Conservation (phyloP, 2,329 filamentous ascomycete genomes). For the Colletotrichum chlorophyti region DNA sequence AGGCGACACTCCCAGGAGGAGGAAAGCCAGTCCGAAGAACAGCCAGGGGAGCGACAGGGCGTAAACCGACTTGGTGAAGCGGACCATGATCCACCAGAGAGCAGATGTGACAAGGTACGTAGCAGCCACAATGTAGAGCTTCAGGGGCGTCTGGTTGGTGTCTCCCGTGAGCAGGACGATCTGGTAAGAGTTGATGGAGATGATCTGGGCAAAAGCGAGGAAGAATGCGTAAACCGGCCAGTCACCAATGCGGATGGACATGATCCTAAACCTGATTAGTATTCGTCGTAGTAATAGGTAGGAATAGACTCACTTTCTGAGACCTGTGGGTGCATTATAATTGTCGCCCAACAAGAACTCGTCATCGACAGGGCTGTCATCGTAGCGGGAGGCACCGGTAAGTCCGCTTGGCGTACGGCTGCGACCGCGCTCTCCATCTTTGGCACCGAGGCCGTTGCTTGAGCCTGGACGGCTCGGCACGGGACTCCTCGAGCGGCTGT, state of each 20-base stretch:
- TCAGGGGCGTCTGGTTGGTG: constrained; percentile 62
- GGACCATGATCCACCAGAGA: constrained; percentile 69
- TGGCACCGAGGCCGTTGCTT: constrained; percentile 31
- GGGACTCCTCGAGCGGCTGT: constrained; percentile 44
- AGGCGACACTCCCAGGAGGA: constrained; percentile 69
- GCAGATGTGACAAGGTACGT: constrained; percentile 65
- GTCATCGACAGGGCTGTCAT: constrained; percentile 34
- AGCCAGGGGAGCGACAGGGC: constrained; percentile 67
- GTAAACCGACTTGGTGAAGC: constrained; percentile 61
- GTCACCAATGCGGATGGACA: constrained; percentile 64
- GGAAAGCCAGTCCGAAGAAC: constrained; percentile 68
- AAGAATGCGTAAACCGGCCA: constrained; percentile 70
- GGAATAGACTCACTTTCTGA: constrained; percentile 50
- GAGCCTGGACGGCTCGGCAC: constrained; percentile 29
- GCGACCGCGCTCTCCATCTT: constrained; percentile 32
- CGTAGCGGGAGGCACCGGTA: constrained; percentile 33
- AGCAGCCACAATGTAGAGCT: constrained; percentile 66
- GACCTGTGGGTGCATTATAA: constrained; percentile 62
- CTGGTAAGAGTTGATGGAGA: constrained; percentile 72
- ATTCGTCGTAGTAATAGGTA: constrained; percentile 41
- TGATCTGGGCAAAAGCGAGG: constrained; percentile 67
- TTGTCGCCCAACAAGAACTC: constrained; percentile 63
- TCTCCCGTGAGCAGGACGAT: constrained; percentile 71
- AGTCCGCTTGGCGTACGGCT: constrained; percentile 36
- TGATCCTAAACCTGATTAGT: constrained; percentile 18